These are phyloP conservation scores for Capsella bursapastoris DNA, from an alignment of 345 rosid genomes.

Conservation along the genomic window DNA sequence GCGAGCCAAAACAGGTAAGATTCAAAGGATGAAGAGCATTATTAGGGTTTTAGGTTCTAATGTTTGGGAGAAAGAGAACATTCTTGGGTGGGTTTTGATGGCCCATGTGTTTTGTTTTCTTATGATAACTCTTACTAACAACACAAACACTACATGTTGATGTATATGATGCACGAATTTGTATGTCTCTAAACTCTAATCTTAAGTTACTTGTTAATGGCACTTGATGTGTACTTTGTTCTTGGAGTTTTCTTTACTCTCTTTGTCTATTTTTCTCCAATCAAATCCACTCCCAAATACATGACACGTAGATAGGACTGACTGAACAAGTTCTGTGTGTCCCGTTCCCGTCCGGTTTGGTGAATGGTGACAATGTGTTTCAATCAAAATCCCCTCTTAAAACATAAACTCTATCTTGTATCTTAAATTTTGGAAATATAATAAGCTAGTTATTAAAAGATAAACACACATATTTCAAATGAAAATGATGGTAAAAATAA, in stretches of 20 bases:
- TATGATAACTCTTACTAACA: conserved; percentile 26
- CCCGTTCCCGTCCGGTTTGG: conserved; percentile 6
- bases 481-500: background rate
- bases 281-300: conserved; percentile 14
- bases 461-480: background rate
- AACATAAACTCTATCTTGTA: background rate
- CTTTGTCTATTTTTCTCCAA: conserved; percentile 12
- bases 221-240: conserved; percentile 39
- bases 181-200: conserved; percentile 12
- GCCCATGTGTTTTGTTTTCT: conserved; percentile 43
- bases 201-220: conserved; percentile 30
- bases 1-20: conserved; percentile 28
- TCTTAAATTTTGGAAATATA: too few species aligned
- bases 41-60: conserved; percentile 36
- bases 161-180: conserved; percentile 28
- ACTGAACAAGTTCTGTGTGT: background rate
- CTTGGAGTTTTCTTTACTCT: conserved; percentile 34
- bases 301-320: conserved; percentile 5
- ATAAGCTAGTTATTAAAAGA: too few species aligned
- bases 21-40: conserved; percentile 27
- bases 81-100: conserved; percentile 43
- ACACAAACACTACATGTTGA: conserved; percentile 26
- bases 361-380: background rate
- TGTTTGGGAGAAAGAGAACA: conserved; percentile 42
- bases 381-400: background rate